These are phyloP conservation scores for Boletus hoseneyae DNA, from an alignment of 1,284 basidiomycete species.

Conservation along the genomic window DNA sequence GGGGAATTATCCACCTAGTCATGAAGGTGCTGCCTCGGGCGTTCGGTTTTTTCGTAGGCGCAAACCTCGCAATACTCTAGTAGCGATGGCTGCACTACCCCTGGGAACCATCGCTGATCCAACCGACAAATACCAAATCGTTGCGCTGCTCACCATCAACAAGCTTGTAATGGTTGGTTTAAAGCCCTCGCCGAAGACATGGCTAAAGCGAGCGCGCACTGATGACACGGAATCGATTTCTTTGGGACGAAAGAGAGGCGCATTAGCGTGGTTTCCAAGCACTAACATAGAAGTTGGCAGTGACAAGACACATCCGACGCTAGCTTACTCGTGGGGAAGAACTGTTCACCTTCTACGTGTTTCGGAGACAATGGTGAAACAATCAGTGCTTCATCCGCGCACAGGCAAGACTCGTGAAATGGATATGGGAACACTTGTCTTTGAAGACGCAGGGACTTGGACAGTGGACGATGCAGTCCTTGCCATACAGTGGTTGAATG, in stretches of 20 bases:
- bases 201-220: constrained; percentile 77
- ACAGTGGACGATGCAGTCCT: constrained; percentile 54
- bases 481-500: constrained; percentile 72
- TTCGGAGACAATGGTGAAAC: constrained; percentile 55
- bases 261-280: constrained; percentile 77
- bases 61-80: constrained; percentile 59
- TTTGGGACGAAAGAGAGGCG: constrained; percentile 52
- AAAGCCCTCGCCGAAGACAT: constrained; percentile 90
- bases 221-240: constrained; percentile 46
- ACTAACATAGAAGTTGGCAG: constrained; percentile 32
- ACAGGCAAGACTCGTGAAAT: constrained; percentile 57
- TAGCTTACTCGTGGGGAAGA: constrained; percentile 84
- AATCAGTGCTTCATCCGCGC: constrained; percentile 49
- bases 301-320: constrained; percentile 48
- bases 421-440: constrained; percentile 61
- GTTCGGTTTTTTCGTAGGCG: constrained; percentile 34
- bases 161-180: constrained; percentile 94
- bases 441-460: constrained; percentile 57
- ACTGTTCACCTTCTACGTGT: constrained; percentile 64
- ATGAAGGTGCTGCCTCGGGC: constrained; percentile 2
- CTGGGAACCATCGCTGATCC: constrained; percentile 73
- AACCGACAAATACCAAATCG: constrained; percentile 81
- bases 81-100: constrained; percentile 82
- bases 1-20: constrained; percentile 73
- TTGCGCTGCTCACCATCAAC: constrained; percentile 84